Percentiles rank a stretch among this genome's conserved stretches.
Evolutionary conservation across 768 basidiomycete genomes (phyloP).

Genomic region (Tylopilus sp.): DNA sequence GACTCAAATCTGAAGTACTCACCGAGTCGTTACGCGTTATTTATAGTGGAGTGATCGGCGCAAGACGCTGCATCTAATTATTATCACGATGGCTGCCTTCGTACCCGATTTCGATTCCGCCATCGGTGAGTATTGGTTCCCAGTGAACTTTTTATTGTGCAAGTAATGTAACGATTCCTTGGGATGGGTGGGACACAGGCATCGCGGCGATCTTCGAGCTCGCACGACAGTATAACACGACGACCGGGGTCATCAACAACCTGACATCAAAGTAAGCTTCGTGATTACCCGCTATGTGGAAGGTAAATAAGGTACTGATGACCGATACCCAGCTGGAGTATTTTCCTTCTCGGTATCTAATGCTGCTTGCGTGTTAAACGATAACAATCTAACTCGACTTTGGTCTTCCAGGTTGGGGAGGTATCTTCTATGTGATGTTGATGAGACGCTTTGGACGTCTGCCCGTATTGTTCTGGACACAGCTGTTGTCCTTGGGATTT

Average conservation of each 20-base stretch:
- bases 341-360: conserved; percentile 40
- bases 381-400: conserved; percentile 5
- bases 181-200: conserved; percentile 25
- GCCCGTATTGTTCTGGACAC: conserved; percentile 32
- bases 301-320: conserved; percentile 1
- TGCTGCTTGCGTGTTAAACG: not conserved
- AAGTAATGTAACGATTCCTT: not conserved
- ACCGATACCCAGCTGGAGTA: conserved; percentile 37
- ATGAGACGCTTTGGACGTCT: conserved; percentile 29
- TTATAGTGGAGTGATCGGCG: conserved; percentile 42
- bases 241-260: conserved; percentile 46
- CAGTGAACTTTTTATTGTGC: not conserved
- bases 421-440: conserved; percentile 28
- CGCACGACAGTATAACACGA: conserved; percentile 42
- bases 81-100: conserved; percentile 50
- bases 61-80: conserved; percentile 45
- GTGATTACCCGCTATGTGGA: not conserved
- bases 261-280: conserved; percentile 40
- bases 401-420: conserved; percentile 26
- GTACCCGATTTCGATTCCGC: conserved; percentile 55
- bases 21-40: not conserved
- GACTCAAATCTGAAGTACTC: not conserved
- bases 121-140: conserved; percentile 35
- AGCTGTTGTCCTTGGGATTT: conserved; percentile 43
- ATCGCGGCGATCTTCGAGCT: conserved; percentile 50